These are phyloP conservation scores for Licmophora abbreviata DNA, from an alignment of 108 stramenopile genomes.

Conservation along the genomic window DNA sequence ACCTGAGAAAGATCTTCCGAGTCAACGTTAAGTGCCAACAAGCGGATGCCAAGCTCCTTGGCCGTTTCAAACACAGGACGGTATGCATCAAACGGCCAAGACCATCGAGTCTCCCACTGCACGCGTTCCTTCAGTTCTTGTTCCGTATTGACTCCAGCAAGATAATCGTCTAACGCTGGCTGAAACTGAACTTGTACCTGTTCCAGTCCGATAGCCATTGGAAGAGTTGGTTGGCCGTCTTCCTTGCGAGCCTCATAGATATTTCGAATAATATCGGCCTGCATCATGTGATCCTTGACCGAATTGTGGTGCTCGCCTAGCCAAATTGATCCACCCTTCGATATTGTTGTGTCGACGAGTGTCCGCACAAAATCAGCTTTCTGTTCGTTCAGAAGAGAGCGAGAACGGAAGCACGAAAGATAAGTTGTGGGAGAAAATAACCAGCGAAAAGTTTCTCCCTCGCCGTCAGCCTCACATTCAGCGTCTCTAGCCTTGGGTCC, in stretches of 20 bases:
- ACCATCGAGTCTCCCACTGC: constrained; percentile 65
- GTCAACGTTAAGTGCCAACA: constrained; percentile 67
- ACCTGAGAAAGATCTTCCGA: constrained; percentile 62
- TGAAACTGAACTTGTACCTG: constrained; percentile 66
- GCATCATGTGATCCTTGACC: constrained; percentile 44
- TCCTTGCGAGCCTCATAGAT: constrained; percentile 23
- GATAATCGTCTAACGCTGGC: constrained; percentile 51
- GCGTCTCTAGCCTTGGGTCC: constrained; percentile 14
- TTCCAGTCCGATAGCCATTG: constrained; percentile 70
- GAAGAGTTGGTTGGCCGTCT: not conserved
- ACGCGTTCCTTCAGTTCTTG: constrained; percentile 34
- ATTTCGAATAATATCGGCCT: constrained; percentile 35
- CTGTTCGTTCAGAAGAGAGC: not conserved
- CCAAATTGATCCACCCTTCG: constrained; percentile 37
- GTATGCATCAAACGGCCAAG: constrained; percentile 66
- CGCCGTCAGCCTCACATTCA: not conserved
- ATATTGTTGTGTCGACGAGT: not conserved
- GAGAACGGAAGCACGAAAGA: not conserved
- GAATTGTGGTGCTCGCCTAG: constrained; percentile 72
- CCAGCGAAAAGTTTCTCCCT: constrained; percentile 10
- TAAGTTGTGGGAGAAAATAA: not conserved
- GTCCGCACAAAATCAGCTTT: not conserved
- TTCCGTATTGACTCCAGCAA: constrained; percentile 24
- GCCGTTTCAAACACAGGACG: constrained; percentile 42
- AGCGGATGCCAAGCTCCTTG: constrained; percentile 29